Evolutionary conservation across 169 alveolate species (phyloP).

Genomic region (Cyclospora cayetanensis): DNA sequence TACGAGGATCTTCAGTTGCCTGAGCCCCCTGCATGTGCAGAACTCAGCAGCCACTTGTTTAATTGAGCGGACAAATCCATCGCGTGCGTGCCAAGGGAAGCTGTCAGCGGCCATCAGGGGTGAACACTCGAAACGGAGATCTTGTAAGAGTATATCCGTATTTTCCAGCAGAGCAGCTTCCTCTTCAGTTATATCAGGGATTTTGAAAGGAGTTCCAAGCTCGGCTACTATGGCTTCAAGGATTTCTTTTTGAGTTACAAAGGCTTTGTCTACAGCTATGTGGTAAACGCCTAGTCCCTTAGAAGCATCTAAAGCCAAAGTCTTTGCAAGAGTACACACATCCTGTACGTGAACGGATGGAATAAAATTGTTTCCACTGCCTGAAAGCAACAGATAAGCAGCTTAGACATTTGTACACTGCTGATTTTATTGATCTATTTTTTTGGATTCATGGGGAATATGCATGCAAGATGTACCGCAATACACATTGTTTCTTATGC

Average conservation of each 20-base stretch:
- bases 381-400: too few species aligned
- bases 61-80: slow-evolving; percentile 73
- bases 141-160: slow-evolving; percentile 77
- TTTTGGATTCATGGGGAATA: too few species aligned
- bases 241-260: slow-evolving; percentile 81
- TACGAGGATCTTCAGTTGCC: slow-evolving; percentile 81
- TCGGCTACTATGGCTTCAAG: slow-evolving; percentile 85
- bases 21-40: slow-evolving; percentile 82
- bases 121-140: slow-evolving; percentile 75
- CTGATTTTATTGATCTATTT: too few species aligned
- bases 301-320: slow-evolving; percentile 81
- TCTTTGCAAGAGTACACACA: slow-evolving; percentile 81
- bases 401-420: too few species aligned
- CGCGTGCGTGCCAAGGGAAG: slow-evolving; percentile 63
- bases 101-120: neutral
- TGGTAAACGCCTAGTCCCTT: slow-evolving; percentile 75
- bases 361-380: slow-evolving; percentile 86
- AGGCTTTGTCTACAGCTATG: slow-evolving; percentile 87
- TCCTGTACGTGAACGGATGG: slow-evolving; percentile 91
- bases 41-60: slow-evolving; percentile 85
- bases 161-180: slow-evolving; percentile 58
- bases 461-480: too few species aligned
- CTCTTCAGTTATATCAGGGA: slow-evolving; percentile 70
- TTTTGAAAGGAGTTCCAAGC: slow-evolving; percentile 84
- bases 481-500: too few species aligned